phyloP scores from a whole-genome alignment of 345 rosid genomes.

The Excoecaria agallocha region DNA sequence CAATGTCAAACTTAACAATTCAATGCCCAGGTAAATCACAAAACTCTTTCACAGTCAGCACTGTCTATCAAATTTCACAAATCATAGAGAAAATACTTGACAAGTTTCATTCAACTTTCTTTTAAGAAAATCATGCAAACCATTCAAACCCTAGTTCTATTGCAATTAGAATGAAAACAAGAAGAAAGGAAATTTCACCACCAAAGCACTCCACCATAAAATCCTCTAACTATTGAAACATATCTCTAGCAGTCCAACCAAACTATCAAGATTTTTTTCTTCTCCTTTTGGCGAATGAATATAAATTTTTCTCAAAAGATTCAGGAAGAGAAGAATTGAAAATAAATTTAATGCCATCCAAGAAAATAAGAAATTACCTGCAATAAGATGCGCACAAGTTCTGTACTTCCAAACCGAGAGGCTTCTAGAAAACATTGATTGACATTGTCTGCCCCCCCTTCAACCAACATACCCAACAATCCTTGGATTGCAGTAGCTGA shows the following conservation, averaged over 20 bases:
- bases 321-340: neutral
- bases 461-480: constrained; percentile 81
- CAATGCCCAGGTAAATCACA: neutral
- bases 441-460: constrained; percentile 95
- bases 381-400: constrained; percentile 87
- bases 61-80: neutral
- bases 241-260: neutral
- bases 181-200: neutral
- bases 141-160: neutral
- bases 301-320: too few relatives aligned
- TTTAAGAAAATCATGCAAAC: neutral
- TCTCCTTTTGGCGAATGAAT: neutral
- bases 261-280: neutral
- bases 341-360: constrained; percentile 1
- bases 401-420: constrained; percentile 97
- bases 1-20: neutral
- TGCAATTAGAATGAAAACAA: neutral
- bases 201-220: too few relatives aligned
- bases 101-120: neutral
- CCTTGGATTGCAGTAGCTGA: constrained; percentile 86
- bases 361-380: constrained; percentile 47
- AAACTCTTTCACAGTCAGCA: neutral
- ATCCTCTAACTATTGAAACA: neutral
- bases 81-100: too few relatives aligned
- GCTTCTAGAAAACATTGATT: constrained; percentile 98